Percentiles rank a stretch among this genome's conserved stretches.
Conservation (phyloP, 768 basidiomycete genomes). For the Gelatoporia subvermispora region DNA sequence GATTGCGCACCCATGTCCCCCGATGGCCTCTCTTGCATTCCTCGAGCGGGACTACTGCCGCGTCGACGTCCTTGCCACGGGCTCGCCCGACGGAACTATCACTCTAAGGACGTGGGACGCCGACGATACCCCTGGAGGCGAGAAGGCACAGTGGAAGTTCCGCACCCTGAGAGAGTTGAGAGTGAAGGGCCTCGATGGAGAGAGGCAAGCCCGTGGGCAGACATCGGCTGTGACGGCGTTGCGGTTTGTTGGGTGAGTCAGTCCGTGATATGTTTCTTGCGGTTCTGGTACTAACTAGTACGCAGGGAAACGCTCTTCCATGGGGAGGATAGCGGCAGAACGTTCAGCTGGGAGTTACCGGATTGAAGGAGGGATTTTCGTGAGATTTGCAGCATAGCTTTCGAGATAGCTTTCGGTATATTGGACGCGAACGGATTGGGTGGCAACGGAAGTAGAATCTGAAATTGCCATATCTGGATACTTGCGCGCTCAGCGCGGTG, state of each 20-base stretch:
- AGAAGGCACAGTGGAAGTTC: slow-evolving; percentile 74
- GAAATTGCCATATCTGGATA: too few relatives aligned
- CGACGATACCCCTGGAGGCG: slow-evolving; percentile 62
- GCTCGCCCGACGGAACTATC: slow-evolving; percentile 70
- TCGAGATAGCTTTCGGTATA: neutral
- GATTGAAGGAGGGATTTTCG: slow-evolving; percentile 27
- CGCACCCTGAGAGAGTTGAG: slow-evolving; percentile 64
- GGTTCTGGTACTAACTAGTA: neutral
- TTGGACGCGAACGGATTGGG: neutral
- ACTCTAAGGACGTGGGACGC: slow-evolving; percentile 82
- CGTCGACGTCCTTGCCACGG: slow-evolving; percentile 76
- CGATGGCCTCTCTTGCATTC: slow-evolving; percentile 75
- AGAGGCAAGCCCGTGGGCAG: slow-evolving; percentile 32
- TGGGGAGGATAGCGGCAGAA: slow-evolving; percentile 60
- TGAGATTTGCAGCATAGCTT: neutral
- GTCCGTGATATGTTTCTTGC: too few relatives aligned
- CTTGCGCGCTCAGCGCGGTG: too few relatives aligned
- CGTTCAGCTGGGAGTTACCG: slow-evolving; percentile 53
- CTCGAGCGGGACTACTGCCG: slow-evolving; percentile 85
- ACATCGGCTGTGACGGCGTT: slow-evolving; percentile 66
- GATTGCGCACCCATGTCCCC: slow-evolving; percentile 37
- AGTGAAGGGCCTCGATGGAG: slow-evolving; percentile 34
- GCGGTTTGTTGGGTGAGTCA: slow-evolving; percentile 69
- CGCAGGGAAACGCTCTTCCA: slow-evolving; percentile 55
- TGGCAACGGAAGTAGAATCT: too few relatives aligned